phyloP scores from a whole-genome alignment of 1,284 basidiomycete genomes.

The Ceratobasidium sp. region DNA sequence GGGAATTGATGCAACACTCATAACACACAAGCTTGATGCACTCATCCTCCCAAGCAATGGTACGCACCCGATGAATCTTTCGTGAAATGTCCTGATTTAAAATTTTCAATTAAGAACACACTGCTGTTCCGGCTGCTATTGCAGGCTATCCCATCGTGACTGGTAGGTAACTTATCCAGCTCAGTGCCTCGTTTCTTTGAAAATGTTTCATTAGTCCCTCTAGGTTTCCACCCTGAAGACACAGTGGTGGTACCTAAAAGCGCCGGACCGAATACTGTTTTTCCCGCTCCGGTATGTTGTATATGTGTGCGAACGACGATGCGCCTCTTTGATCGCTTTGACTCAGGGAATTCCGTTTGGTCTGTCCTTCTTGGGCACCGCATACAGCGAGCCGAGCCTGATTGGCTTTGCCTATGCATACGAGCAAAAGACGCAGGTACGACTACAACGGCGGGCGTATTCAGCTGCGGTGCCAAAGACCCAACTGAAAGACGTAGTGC shows the following conservation, averaged over 20 bases:
- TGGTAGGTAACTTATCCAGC: conserved; percentile 49
- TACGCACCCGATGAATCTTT: background rate
- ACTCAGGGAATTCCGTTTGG: conserved; percentile 70
- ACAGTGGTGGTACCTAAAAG: conserved; percentile 2
- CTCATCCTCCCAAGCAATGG: conserved; percentile 34
- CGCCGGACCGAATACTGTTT: conserved; percentile 22
- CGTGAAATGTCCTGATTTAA: background rate
- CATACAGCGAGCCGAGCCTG: conserved; percentile 72
- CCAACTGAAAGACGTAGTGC: conserved; percentile 66
- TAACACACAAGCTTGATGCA: conserved; percentile 36
- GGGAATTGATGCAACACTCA: conserved; percentile 68
- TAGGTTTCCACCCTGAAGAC: conserved; percentile 31
- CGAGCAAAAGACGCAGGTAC: conserved; percentile 72
- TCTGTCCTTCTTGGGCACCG: conserved; percentile 72
- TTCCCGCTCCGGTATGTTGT: conserved; percentile 34
- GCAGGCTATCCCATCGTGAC: conserved; percentile 73
- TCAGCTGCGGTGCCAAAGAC: conserved; percentile 70
- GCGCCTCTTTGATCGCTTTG: background rate
- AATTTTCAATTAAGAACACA: background rate
- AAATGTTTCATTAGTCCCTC: background rate
- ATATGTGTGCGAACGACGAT: no score
- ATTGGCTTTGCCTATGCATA: conserved; percentile 74
- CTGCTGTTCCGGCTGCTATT: conserved; percentile 59
- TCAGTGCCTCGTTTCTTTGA: no score
- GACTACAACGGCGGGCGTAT: conserved; percentile 66